Evolutionary conservation across 106 monocot species (phyloP).

Genomic region (Chionographis japonica): DNA sequence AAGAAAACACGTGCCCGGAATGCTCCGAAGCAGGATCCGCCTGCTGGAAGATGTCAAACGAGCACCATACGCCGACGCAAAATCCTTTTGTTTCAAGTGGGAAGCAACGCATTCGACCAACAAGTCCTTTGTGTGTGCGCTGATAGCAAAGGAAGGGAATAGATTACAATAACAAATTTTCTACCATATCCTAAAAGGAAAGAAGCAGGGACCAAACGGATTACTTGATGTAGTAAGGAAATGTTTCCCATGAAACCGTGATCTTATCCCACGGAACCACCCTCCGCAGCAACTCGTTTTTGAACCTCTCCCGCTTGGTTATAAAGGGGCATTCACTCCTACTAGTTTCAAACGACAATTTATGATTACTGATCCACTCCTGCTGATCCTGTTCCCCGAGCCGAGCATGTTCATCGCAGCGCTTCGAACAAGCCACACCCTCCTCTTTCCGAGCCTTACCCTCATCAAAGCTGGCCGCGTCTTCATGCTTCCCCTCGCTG

Average conservation of each 20-base stretch:
- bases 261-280: slow-evolving; percentile 90
- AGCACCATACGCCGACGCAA: slow-evolving; percentile 56
- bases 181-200: neutral
- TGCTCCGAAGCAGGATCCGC: slow-evolving; percentile 81
- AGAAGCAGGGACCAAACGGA: slow-evolving; percentile 3
- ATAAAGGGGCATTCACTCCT: slow-evolving; percentile 77
- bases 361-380: slow-evolving; percentile 75
- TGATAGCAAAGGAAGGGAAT: slow-evolving; percentile 14
- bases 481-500: slow-evolving; percentile 55
- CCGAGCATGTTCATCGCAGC: slow-evolving; percentile 55
- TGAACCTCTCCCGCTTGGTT: slow-evolving; percentile 76
- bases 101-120: slow-evolving; percentile 81
- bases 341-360: slow-evolving; percentile 39
- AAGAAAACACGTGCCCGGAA: slow-evolving; percentile 32
- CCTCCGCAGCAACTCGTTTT: slow-evolving; percentile 77
- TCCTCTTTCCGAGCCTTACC: slow-evolving; percentile 15
- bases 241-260: slow-evolving; percentile 67
- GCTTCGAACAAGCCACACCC: slow-evolving; percentile 7
- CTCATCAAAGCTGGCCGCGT: slow-evolving; percentile 22
- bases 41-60: slow-evolving; percentile 67
- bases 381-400: slow-evolving; percentile 85
- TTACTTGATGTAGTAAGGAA: slow-evolving; percentile 87
- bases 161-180: neutral
- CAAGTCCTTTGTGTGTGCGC: slow-evolving; percentile 65
- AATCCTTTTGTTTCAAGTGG: slow-evolving; percentile 68